Evolutionary conservation across 768 basidiomycete genomes (phyloP).

Genomic region (Boletus sensibilis): DNA sequence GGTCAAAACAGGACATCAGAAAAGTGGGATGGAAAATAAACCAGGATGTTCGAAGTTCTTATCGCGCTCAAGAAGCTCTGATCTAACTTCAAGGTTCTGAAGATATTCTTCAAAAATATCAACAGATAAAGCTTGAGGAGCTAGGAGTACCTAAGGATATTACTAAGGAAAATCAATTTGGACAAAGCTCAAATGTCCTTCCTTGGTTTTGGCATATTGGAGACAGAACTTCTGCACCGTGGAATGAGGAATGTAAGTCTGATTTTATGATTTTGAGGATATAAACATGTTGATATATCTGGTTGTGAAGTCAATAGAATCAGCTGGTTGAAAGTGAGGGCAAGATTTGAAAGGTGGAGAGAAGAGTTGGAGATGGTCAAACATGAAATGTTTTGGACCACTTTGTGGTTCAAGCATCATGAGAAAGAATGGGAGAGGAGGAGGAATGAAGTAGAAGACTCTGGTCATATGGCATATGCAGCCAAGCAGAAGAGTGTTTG

Average conservation of each 20-base stretch:
- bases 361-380: not conserved
- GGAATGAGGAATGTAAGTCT: not conserved
- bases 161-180: not conserved
- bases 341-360: not conserved
- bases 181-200: not conserved
- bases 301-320: too few relatives aligned
- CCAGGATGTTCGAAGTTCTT: too few relatives aligned
- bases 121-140: not conserved
- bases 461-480: too few relatives aligned
- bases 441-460: too few relatives aligned
- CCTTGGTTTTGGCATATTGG: not conserved
- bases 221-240: too few relatives aligned
- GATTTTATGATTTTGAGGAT: too few relatives aligned
- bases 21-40: too few relatives aligned
- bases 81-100: not conserved
- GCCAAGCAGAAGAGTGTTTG: too few relatives aligned
- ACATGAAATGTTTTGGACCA: not conserved
- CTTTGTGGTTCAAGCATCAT: not conserved
- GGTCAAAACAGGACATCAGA: too few relatives aligned
- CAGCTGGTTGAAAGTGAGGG: not conserved
- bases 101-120: not conserved
- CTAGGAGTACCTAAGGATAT: not conserved
- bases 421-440: not conserved
- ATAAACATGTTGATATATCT: too few relatives aligned
- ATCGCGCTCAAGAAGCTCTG: not conserved